Evolutionary conservation across 2,329 filamentous ascomycete species (phyloP), one percentile per base, ranked within the genome.

Genomic region (Stemphylium lycopersici): DNA sequence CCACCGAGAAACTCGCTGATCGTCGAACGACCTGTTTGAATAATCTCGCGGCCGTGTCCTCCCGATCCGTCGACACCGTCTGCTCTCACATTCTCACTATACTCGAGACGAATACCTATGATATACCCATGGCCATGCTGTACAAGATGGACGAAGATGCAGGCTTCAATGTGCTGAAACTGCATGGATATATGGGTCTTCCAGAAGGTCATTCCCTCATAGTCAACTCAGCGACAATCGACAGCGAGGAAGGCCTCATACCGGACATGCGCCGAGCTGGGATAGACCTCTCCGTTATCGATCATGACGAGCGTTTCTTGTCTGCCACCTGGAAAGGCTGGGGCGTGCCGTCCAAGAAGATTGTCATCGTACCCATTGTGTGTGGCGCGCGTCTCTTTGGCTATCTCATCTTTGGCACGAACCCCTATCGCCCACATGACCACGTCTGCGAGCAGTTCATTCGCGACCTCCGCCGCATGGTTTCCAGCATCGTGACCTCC

Each of bases 351-450:
- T 61, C 69, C 1, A 59, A 64, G 39, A 59, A 65, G 29, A 63
- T 72, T 13, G 65, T 60, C 36, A 62, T 74, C 6, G 13, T 69
- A 13, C 69, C 71, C 33, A 61, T 73, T 38, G 59, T 58, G 31
- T 66, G 55, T 20, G 66, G 59, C 3, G 41, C 55, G 4, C 63
- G 56, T 18, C 45, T 69, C 3, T 67, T 67, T 38, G 69, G 69
- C 34, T 72, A 69, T 46, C 56, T 74, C 2, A 40, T 77, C 13
- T 54, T 72, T 4, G 76, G 73, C 0, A 69, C 73, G 0, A 77
- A 76, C 41, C 74, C 73, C 0, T 71, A 63, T 24, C 66, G 74
- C 13, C 66, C 66, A 1, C 68, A 69, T 40, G 74, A 76, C 38
- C 53, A 59, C 1, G 55, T 59, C 6, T 73, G 70, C 36, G 48